These are phyloP conservation scores for Mytilinidion resinicola DNA, from an alignment of 495 filamentous ascomycete species.

Conservation along the genomic window DNA sequence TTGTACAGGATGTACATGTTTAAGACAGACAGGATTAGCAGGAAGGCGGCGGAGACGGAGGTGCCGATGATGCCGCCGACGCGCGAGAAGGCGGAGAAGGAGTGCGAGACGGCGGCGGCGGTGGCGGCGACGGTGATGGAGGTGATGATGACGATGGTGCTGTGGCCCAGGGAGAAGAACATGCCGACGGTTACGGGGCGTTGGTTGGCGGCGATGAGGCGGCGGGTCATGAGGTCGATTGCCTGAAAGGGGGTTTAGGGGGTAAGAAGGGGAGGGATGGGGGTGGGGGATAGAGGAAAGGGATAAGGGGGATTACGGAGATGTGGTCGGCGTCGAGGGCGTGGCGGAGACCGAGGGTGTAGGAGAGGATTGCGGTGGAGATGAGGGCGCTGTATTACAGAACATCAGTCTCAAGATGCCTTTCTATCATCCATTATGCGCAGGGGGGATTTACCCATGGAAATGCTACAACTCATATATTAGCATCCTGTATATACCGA, in stretches of 20 bases:
- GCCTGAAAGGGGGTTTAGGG: conserved; percentile 37
- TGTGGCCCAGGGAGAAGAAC: conserved; percentile 89
- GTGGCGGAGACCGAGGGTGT: conserved; percentile 86
- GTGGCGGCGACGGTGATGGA: conserved; percentile 89
- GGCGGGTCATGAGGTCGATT: conserved; percentile 91
- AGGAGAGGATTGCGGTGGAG: conserved; percentile 74
- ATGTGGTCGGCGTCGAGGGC: conserved; percentile 97
- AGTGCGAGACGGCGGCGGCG: conserved; percentile 67
- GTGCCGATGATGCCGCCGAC: conserved; percentile 84
- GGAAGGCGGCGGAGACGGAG: conserved; percentile 71
- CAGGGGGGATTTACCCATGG: conserved; percentile 28
- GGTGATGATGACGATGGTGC: conserved; percentile 77
- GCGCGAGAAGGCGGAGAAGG: conserved; percentile 73
- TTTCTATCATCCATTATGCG: too few species aligned
- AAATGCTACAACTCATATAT: conserved; percentile 16
- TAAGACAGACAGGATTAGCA: conserved; percentile 74
- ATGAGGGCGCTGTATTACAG: conserved; percentile 50
- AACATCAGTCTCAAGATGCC: too few species aligned
- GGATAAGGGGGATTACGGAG: conserved; percentile 41
- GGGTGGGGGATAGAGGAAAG: too few species aligned
- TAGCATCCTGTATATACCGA: too few species aligned
- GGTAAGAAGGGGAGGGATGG: too few species aligned
- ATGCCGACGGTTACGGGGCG: conserved; percentile 87
- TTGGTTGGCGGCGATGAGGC: conserved; percentile 81
- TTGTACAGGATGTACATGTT: conserved; percentile 81